Evolutionary conservation across 73 alveolate species (phyloP).

Genomic region (Breviolum minutum): DNA sequence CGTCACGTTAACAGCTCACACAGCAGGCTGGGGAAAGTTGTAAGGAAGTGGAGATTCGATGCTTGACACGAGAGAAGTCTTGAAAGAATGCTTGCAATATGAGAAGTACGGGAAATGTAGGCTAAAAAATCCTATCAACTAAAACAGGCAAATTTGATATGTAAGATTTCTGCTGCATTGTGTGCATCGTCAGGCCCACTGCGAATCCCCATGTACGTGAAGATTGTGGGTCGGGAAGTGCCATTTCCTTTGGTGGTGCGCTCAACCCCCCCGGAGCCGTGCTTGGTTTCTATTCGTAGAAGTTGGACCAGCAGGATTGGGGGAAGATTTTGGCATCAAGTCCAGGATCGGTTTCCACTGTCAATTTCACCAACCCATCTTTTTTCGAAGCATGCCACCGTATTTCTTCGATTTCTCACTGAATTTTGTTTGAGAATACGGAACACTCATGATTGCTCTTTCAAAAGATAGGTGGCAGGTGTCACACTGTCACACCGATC

Average conservation of each 20-base stretch:
- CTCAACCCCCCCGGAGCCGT: neutral
- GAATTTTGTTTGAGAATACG: too few species aligned
- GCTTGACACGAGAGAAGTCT: too few species aligned
- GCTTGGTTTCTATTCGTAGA: neutral
- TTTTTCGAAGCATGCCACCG: neutral
- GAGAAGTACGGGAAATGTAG: too few species aligned
- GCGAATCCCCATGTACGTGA: constrained; percentile 82
- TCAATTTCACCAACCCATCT: neutral
- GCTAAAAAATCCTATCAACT: too few species aligned
- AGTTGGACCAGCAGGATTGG: neutral
- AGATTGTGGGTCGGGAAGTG: constrained; percentile 82
- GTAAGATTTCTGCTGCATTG: neutral
- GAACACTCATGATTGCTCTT: too few species aligned
- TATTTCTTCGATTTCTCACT: too few species aligned
- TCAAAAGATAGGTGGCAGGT: too few species aligned
- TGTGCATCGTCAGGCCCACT: constrained; percentile 24
- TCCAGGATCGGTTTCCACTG: neutral
- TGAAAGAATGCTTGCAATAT: too few species aligned
- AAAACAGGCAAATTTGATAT: neutral
- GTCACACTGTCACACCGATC: too few species aligned
- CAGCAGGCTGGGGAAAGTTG: constrained; percentile 37
- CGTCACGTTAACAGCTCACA: constrained; percentile 85
- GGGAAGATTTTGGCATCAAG: too few species aligned
- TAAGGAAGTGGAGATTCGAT: too few species aligned
- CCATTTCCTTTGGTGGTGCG: constrained; percentile 94